Evolutionary conservation across 768 basidiomycete genomes (phyloP), one percentile per base, ranked within the genome.

Genomic region (Lentinula lateritia): DNA sequence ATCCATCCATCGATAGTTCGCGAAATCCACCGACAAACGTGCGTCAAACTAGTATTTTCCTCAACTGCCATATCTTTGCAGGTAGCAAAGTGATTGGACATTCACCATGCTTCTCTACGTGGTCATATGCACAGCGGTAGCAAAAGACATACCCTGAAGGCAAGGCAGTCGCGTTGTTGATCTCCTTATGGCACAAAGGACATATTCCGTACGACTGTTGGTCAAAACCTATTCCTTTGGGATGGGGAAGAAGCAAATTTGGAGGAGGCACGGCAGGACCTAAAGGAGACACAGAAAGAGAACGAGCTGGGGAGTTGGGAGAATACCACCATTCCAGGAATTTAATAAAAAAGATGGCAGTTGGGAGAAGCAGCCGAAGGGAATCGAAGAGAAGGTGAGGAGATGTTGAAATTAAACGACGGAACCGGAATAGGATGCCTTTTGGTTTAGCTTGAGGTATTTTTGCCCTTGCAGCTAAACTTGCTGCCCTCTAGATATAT

Each of bases 251-350:
- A 34, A 92, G 82, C 67, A 91, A 83, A 65, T 79, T 80, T 48
- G 92, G 95, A 13, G 92, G 92, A 64, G 90, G 89, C 46, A 92
- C 80, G 1, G 84, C 79, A 34, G 88, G 90, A 6, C 87, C 90
- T 56, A 83, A 80, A 12, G 79, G 80, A 10, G 84, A 85, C 36
- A 79, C 79, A 8, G 85, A 80, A 58, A 92, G 74, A n/a, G 85
- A 84, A 43, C 87, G 84, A 16, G 90, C 92, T 3, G 90, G 95
- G 10, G 93, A 97, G 48, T 83, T 83, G 20, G 97, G 95, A 4
- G 94, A 95, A 70, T 98, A 98, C 95, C 96, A 99, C 95, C 97
- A 99, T 74, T 98, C 95, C 50, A 97, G 79, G 74, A 98, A 95
- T 73, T 95, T 96, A 78, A 99, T 80, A 71, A 93, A 91, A 74